These are phyloP conservation scores for Wallacemonas sp. DNA, from an alignment of 208 protist species.

Conservation along the genomic window DNA sequence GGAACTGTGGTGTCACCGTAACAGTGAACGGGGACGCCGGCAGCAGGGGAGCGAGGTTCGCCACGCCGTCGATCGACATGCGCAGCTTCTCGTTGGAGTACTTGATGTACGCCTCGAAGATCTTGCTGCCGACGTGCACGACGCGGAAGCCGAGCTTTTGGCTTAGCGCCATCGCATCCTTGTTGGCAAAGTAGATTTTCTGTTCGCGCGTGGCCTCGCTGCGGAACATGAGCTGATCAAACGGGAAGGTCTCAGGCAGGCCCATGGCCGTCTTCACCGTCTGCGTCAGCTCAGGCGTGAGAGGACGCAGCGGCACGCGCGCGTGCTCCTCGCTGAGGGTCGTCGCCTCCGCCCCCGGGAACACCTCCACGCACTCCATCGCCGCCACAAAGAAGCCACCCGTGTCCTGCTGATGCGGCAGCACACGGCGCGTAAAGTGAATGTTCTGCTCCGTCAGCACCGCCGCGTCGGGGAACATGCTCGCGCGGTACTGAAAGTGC, in stretches of 20 bases:
- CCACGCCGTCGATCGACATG: constrained; percentile 69
- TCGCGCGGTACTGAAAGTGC: constrained; percentile 68
- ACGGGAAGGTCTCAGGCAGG: constrained; percentile 66
- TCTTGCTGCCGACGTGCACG: constrained; percentile 77
- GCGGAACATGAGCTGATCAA: constrained; percentile 54
- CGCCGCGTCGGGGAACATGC: constrained; percentile 71
- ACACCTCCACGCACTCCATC: constrained; percentile 73
- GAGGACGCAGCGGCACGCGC: constrained; percentile 13
- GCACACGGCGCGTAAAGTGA: constrained; percentile 81
- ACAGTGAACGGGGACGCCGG: constrained; percentile 45
- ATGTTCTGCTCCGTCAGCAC: constrained; percentile 70
- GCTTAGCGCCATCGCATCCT: constrained; percentile 43
- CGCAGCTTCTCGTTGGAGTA: constrained; percentile 83
- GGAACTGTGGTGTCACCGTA: constrained; percentile 36
- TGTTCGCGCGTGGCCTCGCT: constrained; percentile 61
- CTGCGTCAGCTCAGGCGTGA: constrained; percentile 44
- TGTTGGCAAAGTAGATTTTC: constrained; percentile 83
- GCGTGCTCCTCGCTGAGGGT: constrained; percentile 9
- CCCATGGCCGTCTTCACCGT: constrained; percentile 41
- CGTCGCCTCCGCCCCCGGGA: constrained; percentile 14
- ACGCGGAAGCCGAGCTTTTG: constrained; percentile 62
- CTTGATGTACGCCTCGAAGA: constrained; percentile 84
- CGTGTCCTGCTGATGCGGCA: constrained; percentile 96
- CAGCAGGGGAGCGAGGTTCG: constrained; percentile 51
- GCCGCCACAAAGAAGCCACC: constrained; percentile 97